Evolutionary conservation across 352 stramenopile genomes (phyloP).

Genomic region (Aphanomyces euteiches): DNA sequence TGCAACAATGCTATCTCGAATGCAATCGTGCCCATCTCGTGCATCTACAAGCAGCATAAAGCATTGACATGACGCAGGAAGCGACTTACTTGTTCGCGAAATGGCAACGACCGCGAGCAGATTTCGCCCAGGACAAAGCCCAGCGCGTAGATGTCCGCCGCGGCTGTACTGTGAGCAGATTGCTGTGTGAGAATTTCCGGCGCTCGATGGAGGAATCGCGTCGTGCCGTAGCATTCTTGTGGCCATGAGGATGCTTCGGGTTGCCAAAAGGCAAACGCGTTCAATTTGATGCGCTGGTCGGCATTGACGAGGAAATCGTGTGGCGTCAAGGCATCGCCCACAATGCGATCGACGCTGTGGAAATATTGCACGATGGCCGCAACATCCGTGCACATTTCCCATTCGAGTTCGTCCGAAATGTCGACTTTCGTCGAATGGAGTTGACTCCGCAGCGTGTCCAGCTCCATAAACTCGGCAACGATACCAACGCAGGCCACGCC

Average conservation of each 20-base stretch:
- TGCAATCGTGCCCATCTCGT: not conserved
- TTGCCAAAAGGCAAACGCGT: conserved; percentile 53
- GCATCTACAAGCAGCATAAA: not conserved
- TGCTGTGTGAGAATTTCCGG: conserved; percentile 50
- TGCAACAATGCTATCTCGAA: conserved; percentile 3
- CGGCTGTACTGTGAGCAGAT: conserved; percentile 41
- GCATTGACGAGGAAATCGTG: conserved; percentile 57
- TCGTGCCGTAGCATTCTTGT: conserved; percentile 42
- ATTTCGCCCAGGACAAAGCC: conserved; percentile 59
- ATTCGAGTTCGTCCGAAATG: not conserved
- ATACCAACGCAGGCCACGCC: conserved; percentile 7
- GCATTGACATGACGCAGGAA: not conserved
- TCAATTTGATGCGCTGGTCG: conserved; percentile 51
- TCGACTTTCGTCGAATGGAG: not conserved
- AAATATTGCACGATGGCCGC: conserved; percentile 57
- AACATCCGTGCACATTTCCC: conserved; percentile 63
- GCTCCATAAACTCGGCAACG: conserved; percentile 16
- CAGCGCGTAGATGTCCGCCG: conserved; percentile 64
- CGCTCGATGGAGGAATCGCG: conserved; percentile 48
- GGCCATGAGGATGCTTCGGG: conserved; percentile 20
- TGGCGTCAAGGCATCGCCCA: conserved; percentile 46
- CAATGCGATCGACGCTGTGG: conserved; percentile 46
- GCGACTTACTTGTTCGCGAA: conserved; percentile 18
- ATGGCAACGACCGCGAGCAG: conserved; percentile 48
- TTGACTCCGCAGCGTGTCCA: not conserved